Base-by-base conservation (phyloP, 768 basidiomycete species). In the Rickenella mellea region DNA sequence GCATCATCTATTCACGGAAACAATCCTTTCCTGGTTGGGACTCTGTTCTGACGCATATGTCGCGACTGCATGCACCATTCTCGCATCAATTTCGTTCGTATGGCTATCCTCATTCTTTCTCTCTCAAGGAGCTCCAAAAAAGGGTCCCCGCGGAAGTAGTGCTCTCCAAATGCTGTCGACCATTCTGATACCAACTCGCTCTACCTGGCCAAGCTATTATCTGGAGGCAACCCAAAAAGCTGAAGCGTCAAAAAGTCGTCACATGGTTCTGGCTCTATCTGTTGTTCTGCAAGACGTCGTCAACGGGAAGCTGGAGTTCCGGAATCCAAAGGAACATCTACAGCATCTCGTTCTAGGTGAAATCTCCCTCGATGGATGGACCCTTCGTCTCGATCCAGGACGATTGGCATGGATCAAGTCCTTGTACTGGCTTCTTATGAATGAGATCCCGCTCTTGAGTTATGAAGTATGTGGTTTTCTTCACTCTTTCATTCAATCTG, bases 131-230 rank as follows among this genome's bases (percentile, higher is more conserved):
- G n/a, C n/a, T n/a, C n/a, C n/a, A n/a, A n/a, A n/a, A n/a, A n/a
- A n/a, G n/a, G n/a, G n/a, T n/a, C n/a, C n/a, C n/a, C n/a, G n/a
- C n/a, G n/a, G n/a, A n/a, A n/a, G 55, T 22, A 46, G 39, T 3
- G 46, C 55, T 28, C 53, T 63, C 25, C 62, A 61, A 48, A 68
- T 65, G 15, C 58, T 75, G 14, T 57, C 64, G 31, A 55, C 58
- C 3, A 46, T 76, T 27, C 42, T 74, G n/a, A 60, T 58, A 1
- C 71, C 74, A 5, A 66, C 66, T 1, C 62, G 58, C 32, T 63
- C 63, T n/a, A 60, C 68, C 30, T 72, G 70, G 71, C 64, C 71
- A 8, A 50, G 49, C 15, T 56, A 58, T 25, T 66, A 72, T 59
- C 67, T 38, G 48, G 55, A 29, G 37, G 45, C 32, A 38, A 41